Evolutionary conservation across 306 rosid genomes (phyloP).

Genomic region (Sechiopsis laciniata): DNA sequence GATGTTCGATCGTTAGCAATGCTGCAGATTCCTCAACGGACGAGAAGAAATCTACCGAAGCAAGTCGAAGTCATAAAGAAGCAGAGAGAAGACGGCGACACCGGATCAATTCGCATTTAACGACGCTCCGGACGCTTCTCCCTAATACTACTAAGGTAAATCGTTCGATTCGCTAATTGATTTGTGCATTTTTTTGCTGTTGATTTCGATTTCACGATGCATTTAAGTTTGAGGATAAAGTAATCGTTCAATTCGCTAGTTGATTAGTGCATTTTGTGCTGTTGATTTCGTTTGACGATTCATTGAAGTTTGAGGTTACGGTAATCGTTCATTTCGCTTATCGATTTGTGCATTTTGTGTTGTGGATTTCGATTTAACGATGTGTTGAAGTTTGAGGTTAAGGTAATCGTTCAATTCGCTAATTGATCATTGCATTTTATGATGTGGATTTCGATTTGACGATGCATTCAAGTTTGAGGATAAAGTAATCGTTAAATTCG

Average conservation of each 20-base stretch:
- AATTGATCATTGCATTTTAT: too few relatives aligned
- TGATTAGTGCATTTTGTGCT: too few relatives aligned
- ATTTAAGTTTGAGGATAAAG: too few relatives aligned
- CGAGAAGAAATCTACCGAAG: conserved; percentile 43
- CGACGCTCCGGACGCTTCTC: conserved; percentile 73
- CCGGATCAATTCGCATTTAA: conserved; percentile 81
- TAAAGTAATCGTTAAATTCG: conserved; percentile 21
- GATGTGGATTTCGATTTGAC: too few relatives aligned
- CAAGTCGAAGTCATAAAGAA: conserved; percentile 79
- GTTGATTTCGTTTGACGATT: too few relatives aligned
- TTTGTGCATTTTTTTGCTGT: too few relatives aligned
- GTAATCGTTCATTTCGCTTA: conserved; percentile 8
- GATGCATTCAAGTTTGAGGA: too few relatives aligned
- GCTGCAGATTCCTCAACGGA: conserved; percentile 32
- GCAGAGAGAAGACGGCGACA: conserved; percentile 92
- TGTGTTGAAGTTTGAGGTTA: not conserved
- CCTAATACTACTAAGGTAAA: conserved; percentile 56
- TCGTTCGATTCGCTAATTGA: too few relatives aligned
- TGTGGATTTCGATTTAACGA: not conserved
- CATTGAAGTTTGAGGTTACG: too few relatives aligned
- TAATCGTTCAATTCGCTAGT: too few relatives aligned
- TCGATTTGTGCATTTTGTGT: not conserved
- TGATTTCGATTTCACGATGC: too few relatives aligned
- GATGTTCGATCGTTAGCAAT: conserved; percentile 27
- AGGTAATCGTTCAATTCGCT: too few relatives aligned